Base-by-base conservation (phyloP, 192 early-diverging fungal species). In the Diversispora eburnea region DNA sequence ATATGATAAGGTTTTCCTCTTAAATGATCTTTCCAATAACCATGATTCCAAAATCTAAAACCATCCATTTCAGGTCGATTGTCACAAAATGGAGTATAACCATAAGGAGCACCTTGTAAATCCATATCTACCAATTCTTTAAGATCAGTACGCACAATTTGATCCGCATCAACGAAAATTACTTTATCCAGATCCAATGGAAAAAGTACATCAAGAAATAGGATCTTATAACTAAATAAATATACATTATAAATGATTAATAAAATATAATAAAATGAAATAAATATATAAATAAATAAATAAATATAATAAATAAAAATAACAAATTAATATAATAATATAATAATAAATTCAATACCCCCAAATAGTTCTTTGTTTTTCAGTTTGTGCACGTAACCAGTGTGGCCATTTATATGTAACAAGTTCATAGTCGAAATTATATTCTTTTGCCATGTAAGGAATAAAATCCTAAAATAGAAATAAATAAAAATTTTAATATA, bases 341-440 rank as follows among this genome's bases (percentile, higher is more conserved):
- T n/a, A n/a, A 63, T 15, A 42, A 5, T 42, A 63, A 43, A 3
- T n/a, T n/a, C 12, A 42, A 42, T 76, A 86, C 63, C 94, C 97
- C 97, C 97, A 99, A 72, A 99, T 99, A 0, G 90, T 96, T 41
- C 97, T 81, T 82, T 99, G 96, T 77, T 98, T 98, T 76, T 97
- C 96, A 0, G 88, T 92, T 80, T 98, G 94, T 25, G 86, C 79
- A 56, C 93, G 86, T 33, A 99, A 85, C 96, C 96, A 99, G 52
- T 94, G 91, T 17, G 97, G 97, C 97, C 97, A 99, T 74, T 96
- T 97, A 83, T 98, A 98, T 3, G 96, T 97, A 25, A 99, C 94
- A 55, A 98, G 87, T 84, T 98, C 94, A 76, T 94, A 98, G 52
- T 94, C 90, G 79, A 99, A 98, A 13, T 86, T 87, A 77, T 92